Evolutionary conservation across 2,329 filamentous ascomycete genomes (phyloP).

Genomic region (Xylariaceae sp.): DNA sequence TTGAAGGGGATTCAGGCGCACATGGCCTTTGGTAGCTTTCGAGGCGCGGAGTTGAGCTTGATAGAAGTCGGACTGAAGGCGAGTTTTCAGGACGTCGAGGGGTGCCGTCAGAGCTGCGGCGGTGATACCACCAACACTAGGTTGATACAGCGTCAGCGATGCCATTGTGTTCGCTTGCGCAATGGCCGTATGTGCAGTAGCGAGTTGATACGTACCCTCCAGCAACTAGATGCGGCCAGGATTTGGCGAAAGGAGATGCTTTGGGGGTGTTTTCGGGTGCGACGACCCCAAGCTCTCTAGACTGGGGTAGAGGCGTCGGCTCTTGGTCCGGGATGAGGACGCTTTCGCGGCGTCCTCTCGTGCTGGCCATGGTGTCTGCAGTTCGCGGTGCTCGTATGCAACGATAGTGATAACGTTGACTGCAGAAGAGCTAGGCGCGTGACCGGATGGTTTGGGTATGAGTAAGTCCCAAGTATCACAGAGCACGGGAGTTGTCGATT

Average conservation of each 20-base stretch:
- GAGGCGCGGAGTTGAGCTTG: conserved; percentile 69
- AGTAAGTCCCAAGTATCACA: no score
- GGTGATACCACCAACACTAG: conserved; percentile 82
- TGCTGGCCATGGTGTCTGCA: conserved; percentile 19
- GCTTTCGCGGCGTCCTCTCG: conserved; percentile 17
- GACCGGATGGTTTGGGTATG: no score
- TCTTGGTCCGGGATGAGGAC: conserved; percentile 15
- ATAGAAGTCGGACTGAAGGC: conserved; percentile 92
- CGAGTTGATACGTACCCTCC: conserved; percentile 66
- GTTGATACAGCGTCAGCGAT: neutral
- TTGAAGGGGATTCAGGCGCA: conserved; percentile 60
- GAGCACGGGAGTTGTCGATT: no score
- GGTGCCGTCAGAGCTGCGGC: conserved; percentile 90
- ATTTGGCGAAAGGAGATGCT: conserved; percentile 60
- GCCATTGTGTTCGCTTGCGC: neutral
- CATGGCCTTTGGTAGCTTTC: conserved; percentile 49
- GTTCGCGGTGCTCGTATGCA: no score
- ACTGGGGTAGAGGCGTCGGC: conserved; percentile 45
- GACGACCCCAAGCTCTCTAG: conserved; percentile 58
- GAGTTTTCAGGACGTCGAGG: conserved; percentile 89
- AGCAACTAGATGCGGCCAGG: conserved; percentile 88
- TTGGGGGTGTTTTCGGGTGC: conserved; percentile 42
- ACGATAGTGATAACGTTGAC: no score
- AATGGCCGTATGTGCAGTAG: neutral
- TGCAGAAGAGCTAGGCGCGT: no score